Evolutionary conservation across 257 asterid genomes (phyloP).

Genomic region (Solanum sparsipilum): DNA sequence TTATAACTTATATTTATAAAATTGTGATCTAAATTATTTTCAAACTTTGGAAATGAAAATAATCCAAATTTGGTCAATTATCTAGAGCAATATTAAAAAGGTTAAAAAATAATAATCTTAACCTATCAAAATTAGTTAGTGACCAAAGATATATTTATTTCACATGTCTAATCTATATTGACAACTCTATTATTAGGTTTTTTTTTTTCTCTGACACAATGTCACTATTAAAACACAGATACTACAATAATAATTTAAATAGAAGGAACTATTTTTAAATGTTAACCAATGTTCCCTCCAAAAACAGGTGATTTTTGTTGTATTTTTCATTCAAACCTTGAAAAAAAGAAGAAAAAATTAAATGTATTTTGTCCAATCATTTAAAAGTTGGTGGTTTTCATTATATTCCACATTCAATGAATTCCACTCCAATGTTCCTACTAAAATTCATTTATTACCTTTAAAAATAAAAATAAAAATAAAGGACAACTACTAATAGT

Average conservation of each 20-base stretch:
- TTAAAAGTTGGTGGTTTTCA: background rate
- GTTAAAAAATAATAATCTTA: background rate
- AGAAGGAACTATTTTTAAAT: background rate
- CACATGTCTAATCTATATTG: background rate
- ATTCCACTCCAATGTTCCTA: background rate
- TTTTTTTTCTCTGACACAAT: background rate
- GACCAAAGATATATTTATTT: background rate
- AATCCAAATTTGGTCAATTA: background rate
- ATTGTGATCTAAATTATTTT: background rate
- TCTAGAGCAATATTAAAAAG: background rate
- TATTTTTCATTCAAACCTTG: background rate
- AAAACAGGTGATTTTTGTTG: background rate
- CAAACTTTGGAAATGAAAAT: background rate
- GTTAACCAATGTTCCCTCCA: background rate
- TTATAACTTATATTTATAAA: background rate
- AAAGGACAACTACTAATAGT: background rate
- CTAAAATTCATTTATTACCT: background rate
- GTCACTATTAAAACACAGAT: background rate
- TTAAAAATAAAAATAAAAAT: background rate
- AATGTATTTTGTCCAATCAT: background rate
- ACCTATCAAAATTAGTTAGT: background rate
- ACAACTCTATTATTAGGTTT: background rate
- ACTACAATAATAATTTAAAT: background rate
- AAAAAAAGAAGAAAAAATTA: background rate
- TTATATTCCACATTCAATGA: background rate